phyloP scores from a whole-genome alignment of 2,329 filamentous ascomycete genomes.

The Paracorniculantispora psalliotae region DNA sequence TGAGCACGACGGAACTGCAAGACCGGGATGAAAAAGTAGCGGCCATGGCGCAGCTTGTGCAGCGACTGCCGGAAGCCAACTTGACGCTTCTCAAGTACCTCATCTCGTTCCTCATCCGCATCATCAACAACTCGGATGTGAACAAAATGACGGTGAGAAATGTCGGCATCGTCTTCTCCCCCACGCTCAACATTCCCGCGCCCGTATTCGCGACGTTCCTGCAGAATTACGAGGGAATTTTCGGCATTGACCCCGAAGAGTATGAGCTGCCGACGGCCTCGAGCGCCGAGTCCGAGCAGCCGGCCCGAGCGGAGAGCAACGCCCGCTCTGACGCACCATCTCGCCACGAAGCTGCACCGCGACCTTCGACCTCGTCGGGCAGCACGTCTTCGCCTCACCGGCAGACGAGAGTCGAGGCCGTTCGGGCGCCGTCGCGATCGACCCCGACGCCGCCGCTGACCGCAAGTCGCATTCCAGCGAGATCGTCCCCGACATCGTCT shows the following conservation, averaged over 20 bases:
- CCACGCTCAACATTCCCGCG: constrained; percentile 91
- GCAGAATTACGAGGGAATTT: constrained; percentile 83
- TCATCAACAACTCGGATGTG: constrained; percentile 81
- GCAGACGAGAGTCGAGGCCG: constrained; percentile 29
- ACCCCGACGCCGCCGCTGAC: constrained; percentile 50
- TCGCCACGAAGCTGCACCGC: constrained; percentile 33
- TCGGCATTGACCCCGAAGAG: constrained; percentile 64
- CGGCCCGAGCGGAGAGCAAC: constrained; percentile 26
- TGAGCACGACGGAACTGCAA: constrained; percentile 74
- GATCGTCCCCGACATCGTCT: constrained; percentile 43
- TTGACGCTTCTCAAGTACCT: constrained; percentile 77
- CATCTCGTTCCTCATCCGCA: constrained; percentile 82
- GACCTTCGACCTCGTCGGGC: constrained; percentile 47
- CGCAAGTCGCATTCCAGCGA: constrained; percentile 25
- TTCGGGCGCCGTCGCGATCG: constrained; percentile 26
- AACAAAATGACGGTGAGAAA: constrained; percentile 99
- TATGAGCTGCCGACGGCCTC: constrained; percentile 51
- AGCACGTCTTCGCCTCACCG: constrained; percentile 46
- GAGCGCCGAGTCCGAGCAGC: constrained; percentile 32
- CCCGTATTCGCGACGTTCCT: constrained; percentile 92
- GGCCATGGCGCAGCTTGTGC: constrained; percentile 72
- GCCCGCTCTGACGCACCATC: constrained; percentile 25
- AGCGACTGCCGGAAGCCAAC: constrained; percentile 75
- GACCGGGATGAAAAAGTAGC: constrained; percentile 71
- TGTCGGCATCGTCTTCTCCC: constrained; percentile 96